A percentile compares a stretch with the other conserved stretches of the same genome.
phyloP scores from a whole-genome alignment of 2,329 filamentous ascomycete species.

The Penicillium hesseltinei region DNA sequence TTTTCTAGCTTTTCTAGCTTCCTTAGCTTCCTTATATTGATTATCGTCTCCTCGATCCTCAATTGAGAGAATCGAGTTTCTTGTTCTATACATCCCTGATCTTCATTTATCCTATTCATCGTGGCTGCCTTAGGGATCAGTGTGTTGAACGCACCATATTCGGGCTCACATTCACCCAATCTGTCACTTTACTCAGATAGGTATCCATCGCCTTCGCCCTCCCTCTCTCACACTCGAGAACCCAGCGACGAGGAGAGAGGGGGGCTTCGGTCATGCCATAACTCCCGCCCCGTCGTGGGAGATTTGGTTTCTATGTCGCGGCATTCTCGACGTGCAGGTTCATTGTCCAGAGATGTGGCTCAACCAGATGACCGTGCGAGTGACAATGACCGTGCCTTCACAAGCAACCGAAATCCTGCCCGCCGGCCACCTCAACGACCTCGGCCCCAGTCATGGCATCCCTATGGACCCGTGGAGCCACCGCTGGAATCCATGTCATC shows the following conservation, averaged over 20 bases:
- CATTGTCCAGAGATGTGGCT: conserved; percentile 30
- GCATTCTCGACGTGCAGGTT: conserved; percentile 30
- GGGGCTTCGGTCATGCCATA: conserved; percentile 41
- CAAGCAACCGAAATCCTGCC: conserved; percentile 16
- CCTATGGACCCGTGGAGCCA: conserved; percentile 37
- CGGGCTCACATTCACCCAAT: conserved; percentile 32
- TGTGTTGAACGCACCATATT: conserved; percentile 36
- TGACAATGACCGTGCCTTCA: conserved; percentile 24
- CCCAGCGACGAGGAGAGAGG: conserved; percentile 39
- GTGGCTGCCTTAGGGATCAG: conserved; percentile 44
- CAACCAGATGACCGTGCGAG: conserved; percentile 22
- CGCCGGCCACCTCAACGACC: conserved; percentile 28
- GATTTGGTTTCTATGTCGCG: conserved; percentile 42
- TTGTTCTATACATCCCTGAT: background rate
- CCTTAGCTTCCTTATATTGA: conserved; percentile 1
- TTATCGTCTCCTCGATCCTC: background rate
- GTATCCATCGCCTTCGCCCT: conserved; percentile 28
- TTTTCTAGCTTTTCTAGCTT: background rate
- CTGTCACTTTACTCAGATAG: conserved; percentile 30
- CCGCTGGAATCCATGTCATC: conserved; percentile 29
- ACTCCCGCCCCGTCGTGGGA: conserved; percentile 28
- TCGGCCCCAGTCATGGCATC: conserved; percentile 38
- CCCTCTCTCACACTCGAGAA: conserved; percentile 40
- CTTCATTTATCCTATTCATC: conserved; percentile 23
- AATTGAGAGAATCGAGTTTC: conserved; percentile 7